These are phyloP conservation scores for Lecanosticta acicola DNA, from an alignment of 2,329 filamentous ascomycete genomes.

Conservation along the genomic window DNA sequence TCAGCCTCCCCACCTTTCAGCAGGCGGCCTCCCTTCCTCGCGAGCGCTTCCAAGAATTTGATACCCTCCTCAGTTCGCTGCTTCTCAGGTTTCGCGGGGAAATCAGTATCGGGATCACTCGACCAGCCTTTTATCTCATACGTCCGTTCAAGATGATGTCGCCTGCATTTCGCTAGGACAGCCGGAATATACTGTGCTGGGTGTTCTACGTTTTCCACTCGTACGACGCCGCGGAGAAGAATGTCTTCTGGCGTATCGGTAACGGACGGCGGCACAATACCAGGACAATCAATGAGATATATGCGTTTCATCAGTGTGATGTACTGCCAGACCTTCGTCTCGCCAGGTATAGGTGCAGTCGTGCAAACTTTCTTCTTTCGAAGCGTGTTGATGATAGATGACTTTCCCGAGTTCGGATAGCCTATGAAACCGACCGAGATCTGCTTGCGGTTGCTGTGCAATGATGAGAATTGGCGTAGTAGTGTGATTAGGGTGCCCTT, in stretches of 20 bases:
- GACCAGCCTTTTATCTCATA: conserved; percentile 77
- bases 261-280: conserved; percentile 85
- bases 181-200: conserved; percentile 92
- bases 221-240: conserved; percentile 80
- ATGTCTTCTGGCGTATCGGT: conserved; percentile 82
- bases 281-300: conserved; percentile 92
- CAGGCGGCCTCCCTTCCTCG: conserved; percentile 78
- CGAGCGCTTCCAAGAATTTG: conserved; percentile 80
- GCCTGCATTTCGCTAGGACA: conserved; percentile 73
- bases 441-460: conserved; percentile 88
- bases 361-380: conserved; percentile 91
- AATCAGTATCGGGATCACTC: conserved; percentile 13
- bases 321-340: conserved; percentile 98
- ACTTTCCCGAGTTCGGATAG: conserved; percentile 93
- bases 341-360: conserved; percentile 88
- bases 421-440: conserved; percentile 86
- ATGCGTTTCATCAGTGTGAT: conserved; percentile 93
- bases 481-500: conserved; percentile 92
- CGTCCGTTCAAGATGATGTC: conserved; percentile 83
- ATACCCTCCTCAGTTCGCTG: conserved; percentile 54
- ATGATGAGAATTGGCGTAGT: conserved; percentile 81
- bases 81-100: conserved; percentile 26
- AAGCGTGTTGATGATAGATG: conserved; percentile 93
- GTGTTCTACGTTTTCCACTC: conserved; percentile 93
- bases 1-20: conserved; percentile 93